Evolutionary conservation across 495 filamentous ascomycete genomes (phyloP), one percentile per base, ranked within the genome.

Genomic region (Trypethelium eluteriae): DNA sequence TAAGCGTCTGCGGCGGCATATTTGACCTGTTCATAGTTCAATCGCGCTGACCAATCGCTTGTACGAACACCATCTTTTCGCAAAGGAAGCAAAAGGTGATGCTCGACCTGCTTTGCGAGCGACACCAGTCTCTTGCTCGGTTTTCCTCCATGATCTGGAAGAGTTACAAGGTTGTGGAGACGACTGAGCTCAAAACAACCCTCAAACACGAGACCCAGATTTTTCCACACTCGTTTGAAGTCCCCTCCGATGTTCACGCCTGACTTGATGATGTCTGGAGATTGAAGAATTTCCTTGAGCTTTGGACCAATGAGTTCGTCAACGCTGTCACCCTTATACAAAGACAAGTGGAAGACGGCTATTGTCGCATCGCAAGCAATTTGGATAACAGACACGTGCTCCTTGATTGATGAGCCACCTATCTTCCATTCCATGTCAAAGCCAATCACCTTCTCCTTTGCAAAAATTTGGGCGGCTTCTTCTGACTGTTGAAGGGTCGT

Each of bases 161-260:
- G 66, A 64, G 66, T 65, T 63, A 79, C 75, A 25, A 79, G 66
- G 12, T 72, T 74, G 70, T 77, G 70, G 14, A 79, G 68, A 63
- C 74, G 73, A 65, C 74, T 76, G 2, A 79, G 73, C 65, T 79
- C 77, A 66, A 75, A 74, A 11, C 68, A 46, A 12, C 71, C 75
- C 2, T 56, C 44, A 34, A 71, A 66, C 16, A 74, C 50, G 39
- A 76, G 68, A 18, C 69, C 68, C 5, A 79, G 67, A 49, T 67
- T 70, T 35, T 74, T 73, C 16, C 64, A n/a, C 10, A 77, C 56
- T 5, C 77, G 72, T 2, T 65, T 73, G 36, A 68, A 71, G 70
- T 98, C 80, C 90, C 94, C 78, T 89, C 89, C 32, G 89, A 98
- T 72, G 88, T 91, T 61, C 92, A 98, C 75, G 85, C 94, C 25